These are phyloP conservation scores for Ceratobasidium sp. DNA, from an alignment of 1,284 basidiomycete genomes.

Conservation along the genomic window DNA sequence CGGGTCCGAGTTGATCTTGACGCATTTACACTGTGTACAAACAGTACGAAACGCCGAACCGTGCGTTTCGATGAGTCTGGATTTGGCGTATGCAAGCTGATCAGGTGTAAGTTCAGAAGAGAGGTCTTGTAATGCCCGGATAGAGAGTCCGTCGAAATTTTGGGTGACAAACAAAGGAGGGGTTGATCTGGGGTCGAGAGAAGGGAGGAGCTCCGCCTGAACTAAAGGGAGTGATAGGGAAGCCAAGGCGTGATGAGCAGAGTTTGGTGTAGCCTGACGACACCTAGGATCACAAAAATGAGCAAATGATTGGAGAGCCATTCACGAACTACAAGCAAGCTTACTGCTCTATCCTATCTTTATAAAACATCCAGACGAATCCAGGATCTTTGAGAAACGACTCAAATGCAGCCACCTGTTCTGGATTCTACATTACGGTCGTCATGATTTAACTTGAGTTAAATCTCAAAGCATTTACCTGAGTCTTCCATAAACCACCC, in stretches of 20 bases:
- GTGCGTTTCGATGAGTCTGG: slow-evolving; percentile 71
- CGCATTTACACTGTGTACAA: slow-evolving; percentile 63
- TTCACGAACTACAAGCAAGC: slow-evolving; percentile 17
- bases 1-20: slow-evolving; percentile 57
- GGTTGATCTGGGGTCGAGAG: slow-evolving; percentile 56
- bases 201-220: slow-evolving; percentile 56
- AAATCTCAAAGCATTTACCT: neutral
- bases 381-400: slow-evolving; percentile 65
- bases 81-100: slow-evolving; percentile 45
- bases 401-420: slow-evolving; percentile 65
- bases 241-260: slow-evolving; percentile 66
- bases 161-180: slow-evolving; percentile 65
- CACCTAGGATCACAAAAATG: slow-evolving; percentile 54
- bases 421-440: slow-evolving; percentile 61
- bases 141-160: slow-evolving; percentile 71
- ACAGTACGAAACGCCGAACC: slow-evolving; percentile 66
- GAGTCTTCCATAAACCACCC: slow-evolving; percentile 66
- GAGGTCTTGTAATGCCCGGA: slow-evolving; percentile 52
- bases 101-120: slow-evolving; percentile 11
- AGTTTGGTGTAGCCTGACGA: slow-evolving; percentile 63
- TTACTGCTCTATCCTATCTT: slow-evolving; percentile 65
- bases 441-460: neutral
- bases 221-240: slow-evolving; percentile 59
- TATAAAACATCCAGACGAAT: slow-evolving; percentile 72
- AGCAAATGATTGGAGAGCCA: neutral